Base-by-base conservation (phyloP, 2,329 filamentous ascomycete species). In the Penicillium palitans region DNA sequence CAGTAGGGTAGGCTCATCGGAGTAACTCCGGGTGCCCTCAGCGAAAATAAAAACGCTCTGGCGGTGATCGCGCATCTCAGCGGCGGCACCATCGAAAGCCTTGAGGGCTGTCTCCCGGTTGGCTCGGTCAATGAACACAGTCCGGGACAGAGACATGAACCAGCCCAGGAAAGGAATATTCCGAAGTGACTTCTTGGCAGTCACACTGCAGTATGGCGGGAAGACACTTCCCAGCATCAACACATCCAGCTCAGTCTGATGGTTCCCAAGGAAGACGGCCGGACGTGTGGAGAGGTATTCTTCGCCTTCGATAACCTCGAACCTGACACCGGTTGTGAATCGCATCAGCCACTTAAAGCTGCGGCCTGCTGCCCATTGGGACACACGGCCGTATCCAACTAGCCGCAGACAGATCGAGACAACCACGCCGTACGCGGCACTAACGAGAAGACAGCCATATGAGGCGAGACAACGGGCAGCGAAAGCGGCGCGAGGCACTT, bases 171-270 rank as follows among this genome's bases (percentile, higher is more conserved):
- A 86, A 0, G 95, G 95, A 37, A 89, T 79, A 61, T 83, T 86
- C 74, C 88, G 89, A 70, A 99, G 80, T 55, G 86, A 90, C 70
- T 87, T 87, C 83, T 99, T 99, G 47, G 93, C 93, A 25, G 93
- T 97, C 59, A 99, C 90, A 70, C 88, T 92, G 81, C 90, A 96
- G 81, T 96, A 92, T 69, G 86, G 87, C 48, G 95, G 95, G 78
- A 97, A 98, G 70, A 96, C 86, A 76, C 83, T 81, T 61, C 92
- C 95, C 29, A 99, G 84, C 86, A 97, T 90, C 59, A 96, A 83
- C 41, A 99, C 90, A 72, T 99, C 95, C 66, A 99, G 85, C 79
- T 98, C 95, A 24, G 90, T 91, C 83, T 99, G 95, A 79, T 99
- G 95, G 78, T 98, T 98, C 41, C 90, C 90, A 66, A 99, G 83